phyloP scores from a whole-genome alignment of 1,284 basidiomycete species.

The Ustilago hordei region DNA sequence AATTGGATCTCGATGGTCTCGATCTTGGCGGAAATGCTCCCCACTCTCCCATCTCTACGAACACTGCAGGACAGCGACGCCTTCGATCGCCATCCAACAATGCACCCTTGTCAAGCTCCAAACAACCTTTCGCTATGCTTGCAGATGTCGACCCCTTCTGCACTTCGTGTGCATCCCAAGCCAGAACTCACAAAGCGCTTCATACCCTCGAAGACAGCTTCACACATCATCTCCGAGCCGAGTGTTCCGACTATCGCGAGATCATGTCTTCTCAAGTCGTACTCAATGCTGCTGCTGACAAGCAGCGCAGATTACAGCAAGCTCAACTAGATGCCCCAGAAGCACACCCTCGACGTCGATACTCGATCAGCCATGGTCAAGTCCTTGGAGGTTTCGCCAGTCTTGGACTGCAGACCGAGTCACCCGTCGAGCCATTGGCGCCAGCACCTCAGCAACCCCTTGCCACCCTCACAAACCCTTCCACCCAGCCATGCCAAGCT shows the following conservation, averaged over 20 bases:
- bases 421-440: slow-evolving; percentile 1
- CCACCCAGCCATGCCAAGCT: slow-evolving; percentile 30
- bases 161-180: slow-evolving; percentile 3
- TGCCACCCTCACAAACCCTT: slow-evolving; percentile 24
- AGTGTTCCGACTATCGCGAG: slow-evolving; percentile 58
- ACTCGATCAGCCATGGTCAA: slow-evolving; percentile 38
- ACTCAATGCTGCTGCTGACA: slow-evolving; percentile 34
- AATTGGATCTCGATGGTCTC: slow-evolving; percentile 57
- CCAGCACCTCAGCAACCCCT: slow-evolving; percentile 16
- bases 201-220: slow-evolving; percentile 54
- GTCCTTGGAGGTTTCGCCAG: slow-evolving; percentile 49
- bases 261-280: slow-evolving; percentile 52
- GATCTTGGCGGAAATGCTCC: slow-evolving; percentile 51
- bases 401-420: slow-evolving; percentile 37
- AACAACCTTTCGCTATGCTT: not conserved
- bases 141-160: slow-evolving; percentile 11
- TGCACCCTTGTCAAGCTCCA: not conserved
- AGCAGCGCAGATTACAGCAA: slow-evolving; percentile 14
- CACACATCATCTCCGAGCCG: slow-evolving; percentile 53
- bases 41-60: slow-evolving; percentile 1
- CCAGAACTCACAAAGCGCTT: slow-evolving; percentile 4
- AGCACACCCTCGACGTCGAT: slow-evolving; percentile 13
- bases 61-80: slow-evolving; percentile 3
- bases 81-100: slow-evolving; percentile 36
- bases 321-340: slow-evolving; percentile 6